Conservation (phyloP, 495 filamentous ascomycete genomes). For the Pseudevernia furfuracea region DNA sequence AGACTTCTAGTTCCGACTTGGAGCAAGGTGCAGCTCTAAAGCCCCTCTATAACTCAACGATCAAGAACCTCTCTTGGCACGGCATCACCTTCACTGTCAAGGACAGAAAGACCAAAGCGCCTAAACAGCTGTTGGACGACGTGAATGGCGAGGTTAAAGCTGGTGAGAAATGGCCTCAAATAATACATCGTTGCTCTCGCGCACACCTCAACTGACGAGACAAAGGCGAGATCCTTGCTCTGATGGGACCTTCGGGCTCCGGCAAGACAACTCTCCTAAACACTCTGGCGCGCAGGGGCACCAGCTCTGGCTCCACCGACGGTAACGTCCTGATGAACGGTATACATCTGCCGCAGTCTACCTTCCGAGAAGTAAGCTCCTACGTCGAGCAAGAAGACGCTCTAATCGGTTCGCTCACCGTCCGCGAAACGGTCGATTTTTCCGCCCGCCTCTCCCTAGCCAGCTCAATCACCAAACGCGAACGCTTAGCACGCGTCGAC, state of each 20-base stretch:
- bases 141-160: slow-evolving; percentile 47
- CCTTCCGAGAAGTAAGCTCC: slow-evolving; percentile 29
- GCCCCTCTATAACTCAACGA: slow-evolving; percentile 29
- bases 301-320: slow-evolving; percentile 30
- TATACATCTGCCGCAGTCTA: slow-evolving; percentile 35
- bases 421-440: slow-evolving; percentile 68
- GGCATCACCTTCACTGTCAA: slow-evolving; percentile 59
- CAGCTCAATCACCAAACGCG: slow-evolving; percentile 37
- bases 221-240: slow-evolving; percentile 60
- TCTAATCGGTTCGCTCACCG: slow-evolving; percentile 68
- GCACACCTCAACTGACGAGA: slow-evolving; percentile 18
- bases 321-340: slow-evolving; percentile 19
- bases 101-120: slow-evolving; percentile 55
- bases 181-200: no score
- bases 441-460: slow-evolving; percentile 53
- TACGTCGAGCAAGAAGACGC: slow-evolving; percentile 86
- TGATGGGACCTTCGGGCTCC: slow-evolving; percentile 72
- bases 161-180: slow-evolving; percentile 24
- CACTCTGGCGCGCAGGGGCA: slow-evolving; percentile 55
- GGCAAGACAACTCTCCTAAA: slow-evolving; percentile 77
- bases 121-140: slow-evolving; percentile 47
- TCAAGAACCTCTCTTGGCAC: slow-evolving; percentile 52
- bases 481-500: slow-evolving; percentile 47
- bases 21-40: not conserved
- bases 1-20: not conserved